phyloP scores from a whole-genome alignment of 2,329 filamentous ascomycete genomes.

The Calycina herbarum region DNA sequence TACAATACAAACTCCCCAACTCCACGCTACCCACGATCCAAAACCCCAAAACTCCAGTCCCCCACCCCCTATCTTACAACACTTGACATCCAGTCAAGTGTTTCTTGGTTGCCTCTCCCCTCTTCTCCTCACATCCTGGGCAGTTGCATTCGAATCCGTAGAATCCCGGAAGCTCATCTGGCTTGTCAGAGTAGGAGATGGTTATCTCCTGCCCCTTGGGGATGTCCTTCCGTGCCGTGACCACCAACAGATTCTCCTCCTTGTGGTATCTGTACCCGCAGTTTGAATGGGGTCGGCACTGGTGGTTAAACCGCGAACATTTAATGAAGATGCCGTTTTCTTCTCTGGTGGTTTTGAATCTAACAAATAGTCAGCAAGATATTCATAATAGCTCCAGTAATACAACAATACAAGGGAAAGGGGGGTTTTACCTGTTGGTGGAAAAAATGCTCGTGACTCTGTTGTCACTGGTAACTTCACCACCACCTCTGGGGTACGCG shows the following conservation, averaged over 20 bases:
- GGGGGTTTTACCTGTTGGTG: constrained; percentile 32
- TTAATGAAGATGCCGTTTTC: constrained; percentile 48
- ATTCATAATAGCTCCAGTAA: too few species aligned
- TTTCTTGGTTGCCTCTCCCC: neutral
- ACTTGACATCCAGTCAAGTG: neutral
- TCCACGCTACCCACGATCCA: neutral
- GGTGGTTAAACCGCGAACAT: constrained; percentile 59
- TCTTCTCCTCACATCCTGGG: constrained; percentile 42
- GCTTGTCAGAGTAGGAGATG: constrained; percentile 49
- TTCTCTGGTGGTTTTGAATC: neutral
- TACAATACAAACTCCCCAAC: neutral
- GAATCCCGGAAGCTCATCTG: constrained; percentile 41
- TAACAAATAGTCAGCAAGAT: too few species aligned
- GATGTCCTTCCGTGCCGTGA: constrained; percentile 44
- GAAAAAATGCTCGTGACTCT: constrained; percentile 31
- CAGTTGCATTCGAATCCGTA: constrained; percentile 57
- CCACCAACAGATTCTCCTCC: constrained; percentile 40
- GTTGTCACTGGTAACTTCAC: constrained; percentile 12
- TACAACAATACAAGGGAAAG: too few species aligned
- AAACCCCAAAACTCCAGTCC: neutral
- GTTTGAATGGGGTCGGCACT: constrained; percentile 47
- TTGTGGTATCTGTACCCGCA: constrained; percentile 44
- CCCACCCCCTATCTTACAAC: neutral
- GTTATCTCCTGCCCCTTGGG: constrained; percentile 50
- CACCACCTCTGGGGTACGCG: constrained; percentile 18